Base-by-base conservation (phyloP, 2,329 filamentous ascomycete genomes). In the Fusarium nurragi region DNA sequence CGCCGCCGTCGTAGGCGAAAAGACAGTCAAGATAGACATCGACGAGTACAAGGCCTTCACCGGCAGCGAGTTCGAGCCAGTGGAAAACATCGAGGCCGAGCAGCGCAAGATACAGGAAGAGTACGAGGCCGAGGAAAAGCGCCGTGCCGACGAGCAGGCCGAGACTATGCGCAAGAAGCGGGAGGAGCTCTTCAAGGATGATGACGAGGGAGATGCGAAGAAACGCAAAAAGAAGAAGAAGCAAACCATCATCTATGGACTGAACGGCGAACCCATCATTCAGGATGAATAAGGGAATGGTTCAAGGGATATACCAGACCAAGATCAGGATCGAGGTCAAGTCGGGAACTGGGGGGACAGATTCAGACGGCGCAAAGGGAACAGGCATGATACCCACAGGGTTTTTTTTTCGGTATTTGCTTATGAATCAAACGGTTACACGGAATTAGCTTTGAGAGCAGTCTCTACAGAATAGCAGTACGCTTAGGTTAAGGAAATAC, bases 1-100 rank as follows among this genome's bases (percentile, higher is more conserved):
- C 60, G 82, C 83, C 32, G 87, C 87, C 6, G 80, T 95, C 54
- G 84, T 84, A 32, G 86, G 86, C 54, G 80, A 84, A 67, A 85
- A 87, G 77, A 82, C 81, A 26, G 79, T 83, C 39, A 77, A 77
- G 70, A 88, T 90, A 65, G 82, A 88, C 71, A 77, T 89, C 23
- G 84, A 87, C 30, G 84, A 87, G 74, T 89, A 88, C 77, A 81
- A 85, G 71, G 77, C 78, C n/a, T 77, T 81, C 44, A 83, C 84
- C 0, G 83, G 81, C 25, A 73, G 79, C 47, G 81, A 84, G 74
- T 85, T 86, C 67, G 83, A 85, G 69, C 79, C 82, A 38, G 81
- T 87, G 19, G 85, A 83, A 71, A 79, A 77, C 45, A 85, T 88
- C 65, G 79, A 85, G 67, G 84, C 81, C 11, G 86, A 88, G 73